Base-by-base conservation (phyloP, 2,329 filamentous ascomycete genomes). In the Hypoxylon sp. region DNA sequence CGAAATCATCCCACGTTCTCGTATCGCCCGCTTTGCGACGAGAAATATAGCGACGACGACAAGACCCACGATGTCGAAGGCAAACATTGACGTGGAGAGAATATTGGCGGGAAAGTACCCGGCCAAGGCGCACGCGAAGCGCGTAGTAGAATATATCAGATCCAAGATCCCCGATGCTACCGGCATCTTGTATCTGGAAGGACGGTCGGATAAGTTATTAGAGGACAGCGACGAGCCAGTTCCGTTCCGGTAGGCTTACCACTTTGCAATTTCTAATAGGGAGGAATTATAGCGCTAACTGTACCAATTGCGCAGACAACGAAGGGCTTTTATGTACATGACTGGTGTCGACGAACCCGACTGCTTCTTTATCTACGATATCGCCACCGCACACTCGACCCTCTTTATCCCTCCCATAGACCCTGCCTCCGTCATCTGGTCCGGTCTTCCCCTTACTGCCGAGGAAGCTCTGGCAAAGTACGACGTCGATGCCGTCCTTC, bases 261-360 rank as follows among this genome's bases (percentile, higher is more conserved):
- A 17, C 19, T 6, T 8, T 37, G 24, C 11, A 46, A 8, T 44
- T 9, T 44, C 10, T 22, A 26, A 44, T 50, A 3, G 11, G 26
- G 10, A 29, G 13, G 17, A 3, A 13, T 39, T 2, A 26, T 33
- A 17, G 47, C 37, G 31, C 56, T 70, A 47, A 67, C 48, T 33
- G 31, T n/a, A n/a, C 46, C 33, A 54, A 55, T 35, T 42, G 26
- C 22, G 31, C 73, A 94, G 93, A 72, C 94, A 98, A 82, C 92
- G 94, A 70, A 91, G 96, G 61, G 93, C 90, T 80, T 99, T 99
- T 83, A 98, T 92, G 87, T 99, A 99, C 81, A 85, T 98, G 48
- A 95, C 93, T 24, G 96, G 96, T 74, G 97, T 90, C 77, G 72
- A 85, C 69, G 86, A 97, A 31, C 88, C 94, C 65, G 94, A 98